phyloP scores from a whole-genome alignment of 139 green algal genomes.

The Tetraselmis chui region DNA sequence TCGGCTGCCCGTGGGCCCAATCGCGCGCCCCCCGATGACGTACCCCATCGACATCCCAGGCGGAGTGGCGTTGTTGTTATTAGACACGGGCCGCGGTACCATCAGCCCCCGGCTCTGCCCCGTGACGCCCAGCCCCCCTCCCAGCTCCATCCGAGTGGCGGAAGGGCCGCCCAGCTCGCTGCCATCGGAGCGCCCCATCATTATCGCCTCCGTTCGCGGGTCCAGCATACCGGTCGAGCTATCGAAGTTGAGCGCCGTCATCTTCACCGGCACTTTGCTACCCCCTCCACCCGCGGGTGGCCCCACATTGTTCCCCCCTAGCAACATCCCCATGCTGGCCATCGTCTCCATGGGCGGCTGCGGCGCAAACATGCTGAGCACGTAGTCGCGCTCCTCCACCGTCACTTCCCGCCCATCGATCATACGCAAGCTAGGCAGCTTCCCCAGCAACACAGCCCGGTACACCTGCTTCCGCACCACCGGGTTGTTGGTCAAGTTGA shows the following conservation, averaged over 20 bases:
- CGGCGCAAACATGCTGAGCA: neutral
- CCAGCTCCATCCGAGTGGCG: neutral
- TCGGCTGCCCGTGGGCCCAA: neutral
- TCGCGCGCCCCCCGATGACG: neutral
- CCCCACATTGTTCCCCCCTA: too few relatives aligned
- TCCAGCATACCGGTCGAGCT: neutral
- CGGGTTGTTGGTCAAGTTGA: constrained; percentile 52
- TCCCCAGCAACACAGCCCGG: constrained; percentile 32
- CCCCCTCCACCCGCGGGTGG: too few relatives aligned
- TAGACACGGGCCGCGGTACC: neutral
- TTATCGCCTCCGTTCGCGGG: neutral
- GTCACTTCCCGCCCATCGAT: constrained; percentile 28
- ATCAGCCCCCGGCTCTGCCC: neutral
- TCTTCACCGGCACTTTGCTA: neutral
- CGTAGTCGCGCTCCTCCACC: neutral
- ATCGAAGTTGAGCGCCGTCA: neutral
- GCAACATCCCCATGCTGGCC: neutral
- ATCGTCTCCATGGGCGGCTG: neutral
- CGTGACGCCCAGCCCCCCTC: neutral
- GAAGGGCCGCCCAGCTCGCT: neutral
- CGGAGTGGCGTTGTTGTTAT: neutral
- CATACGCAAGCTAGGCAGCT: constrained; percentile 26
- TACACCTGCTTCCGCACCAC: constrained; percentile 50
- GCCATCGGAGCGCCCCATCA: neutral
- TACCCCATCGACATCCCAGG: neutral